Conservation (phyloP, 169 alveolate species). For the Plasmodium vivax region DNA sequence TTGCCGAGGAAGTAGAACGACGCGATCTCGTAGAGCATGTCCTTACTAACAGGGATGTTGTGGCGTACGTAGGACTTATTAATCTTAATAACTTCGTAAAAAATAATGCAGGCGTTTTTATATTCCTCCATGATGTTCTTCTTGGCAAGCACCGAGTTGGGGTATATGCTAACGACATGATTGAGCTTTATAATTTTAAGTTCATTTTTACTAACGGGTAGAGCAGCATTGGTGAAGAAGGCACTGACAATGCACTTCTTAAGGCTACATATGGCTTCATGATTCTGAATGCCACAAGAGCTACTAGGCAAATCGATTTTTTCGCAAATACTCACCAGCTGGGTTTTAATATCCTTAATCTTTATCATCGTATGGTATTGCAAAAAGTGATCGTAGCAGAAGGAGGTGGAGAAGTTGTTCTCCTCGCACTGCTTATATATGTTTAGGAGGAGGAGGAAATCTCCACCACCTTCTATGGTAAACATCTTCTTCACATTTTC, state of each 20-base stretch:
- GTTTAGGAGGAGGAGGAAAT: slow-evolving; percentile 96
- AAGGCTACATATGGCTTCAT: slow-evolving; percentile 37
- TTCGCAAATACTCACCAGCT: slow-evolving; percentile 85
- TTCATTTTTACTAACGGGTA: slow-evolving; percentile 63
- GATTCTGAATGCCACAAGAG: slow-evolving; percentile 73
- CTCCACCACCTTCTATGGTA: slow-evolving; percentile 97
- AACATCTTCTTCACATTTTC: slow-evolving; percentile 97
- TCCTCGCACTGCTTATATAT: slow-evolving; percentile 99
- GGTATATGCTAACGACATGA: slow-evolving; percentile 72
- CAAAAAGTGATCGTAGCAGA: slow-evolving; percentile 98
- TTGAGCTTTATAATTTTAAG: slow-evolving; percentile 61
- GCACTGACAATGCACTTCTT: slow-evolving; percentile 73
- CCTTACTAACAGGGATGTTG: slow-evolving; percentile 51
- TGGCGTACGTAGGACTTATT: slow-evolving; percentile 65
- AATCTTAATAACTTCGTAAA: slow-evolving; percentile 74
- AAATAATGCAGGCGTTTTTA: slow-evolving; percentile 45
- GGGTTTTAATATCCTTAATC: slow-evolving; percentile 98
- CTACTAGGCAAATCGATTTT: slow-evolving; percentile 84
- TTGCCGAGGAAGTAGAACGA: slow-evolving; percentile 41
- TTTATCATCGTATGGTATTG: slow-evolving; percentile 96
- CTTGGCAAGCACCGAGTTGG: slow-evolving; percentile 61
- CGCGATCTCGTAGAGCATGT: slow-evolving; percentile 58
- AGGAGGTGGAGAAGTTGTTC: slow-evolving; percentile 91
- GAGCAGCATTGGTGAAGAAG: slow-evolving; percentile 64
- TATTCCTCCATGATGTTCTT: slow-evolving; percentile 73